These are phyloP conservation scores for Aspergillus cristatus DNA, from an alignment of 495 filamentous ascomycete species.

Conservation along the genomic window DNA sequence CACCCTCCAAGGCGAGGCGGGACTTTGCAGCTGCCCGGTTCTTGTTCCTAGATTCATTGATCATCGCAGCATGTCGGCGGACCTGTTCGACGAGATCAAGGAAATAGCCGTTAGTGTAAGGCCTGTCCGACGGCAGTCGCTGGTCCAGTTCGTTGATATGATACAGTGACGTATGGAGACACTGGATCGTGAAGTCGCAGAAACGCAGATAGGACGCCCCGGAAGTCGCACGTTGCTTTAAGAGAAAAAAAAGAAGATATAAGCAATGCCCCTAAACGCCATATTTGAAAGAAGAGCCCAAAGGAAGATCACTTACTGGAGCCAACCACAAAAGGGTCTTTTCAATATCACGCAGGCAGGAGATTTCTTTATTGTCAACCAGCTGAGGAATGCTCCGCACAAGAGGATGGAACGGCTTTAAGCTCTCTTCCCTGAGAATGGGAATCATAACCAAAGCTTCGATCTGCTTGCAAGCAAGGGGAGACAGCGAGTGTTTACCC, in stretches of 20 bases:
- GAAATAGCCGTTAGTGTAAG: constrained; percentile 89
- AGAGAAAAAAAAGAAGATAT: constrained; percentile 43
- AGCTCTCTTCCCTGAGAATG: constrained; percentile 41
- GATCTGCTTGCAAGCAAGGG: constrained; percentile 39
- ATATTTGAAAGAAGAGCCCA: constrained; percentile 21
- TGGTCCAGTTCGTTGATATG: constrained; percentile 73
- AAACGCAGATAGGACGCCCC: constrained; percentile 66
- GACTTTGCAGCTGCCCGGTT: constrained; percentile 11
- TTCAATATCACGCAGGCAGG: constrained; percentile 79
- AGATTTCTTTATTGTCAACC: constrained; percentile 70
- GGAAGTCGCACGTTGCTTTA: constrained; percentile 66
- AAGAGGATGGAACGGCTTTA: constrained; percentile 73
- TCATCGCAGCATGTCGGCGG: constrained; percentile 56
- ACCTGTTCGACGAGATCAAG: constrained; percentile 87
- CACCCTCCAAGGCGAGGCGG: constrained; percentile 52
- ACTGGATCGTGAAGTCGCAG: constrained; percentile 77
- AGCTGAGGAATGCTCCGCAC: constrained; percentile 64
- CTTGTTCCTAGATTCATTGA: constrained; percentile 43
- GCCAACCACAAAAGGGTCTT: constrained; percentile 81
- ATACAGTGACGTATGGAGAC: constrained; percentile 73
- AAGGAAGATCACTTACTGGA: constrained; percentile 65
- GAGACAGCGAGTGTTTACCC: constrained; percentile 3
- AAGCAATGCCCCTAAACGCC: constrained; percentile 54
- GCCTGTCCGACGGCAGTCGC: constrained; percentile 68
- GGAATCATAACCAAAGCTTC: constrained; percentile 48